Percentiles rank a stretch among this genome's conserved stretches.
phyloP scores from a whole-genome alignment of 768 basidiomycete species.

The Suillus fuscotomentosus region DNA sequence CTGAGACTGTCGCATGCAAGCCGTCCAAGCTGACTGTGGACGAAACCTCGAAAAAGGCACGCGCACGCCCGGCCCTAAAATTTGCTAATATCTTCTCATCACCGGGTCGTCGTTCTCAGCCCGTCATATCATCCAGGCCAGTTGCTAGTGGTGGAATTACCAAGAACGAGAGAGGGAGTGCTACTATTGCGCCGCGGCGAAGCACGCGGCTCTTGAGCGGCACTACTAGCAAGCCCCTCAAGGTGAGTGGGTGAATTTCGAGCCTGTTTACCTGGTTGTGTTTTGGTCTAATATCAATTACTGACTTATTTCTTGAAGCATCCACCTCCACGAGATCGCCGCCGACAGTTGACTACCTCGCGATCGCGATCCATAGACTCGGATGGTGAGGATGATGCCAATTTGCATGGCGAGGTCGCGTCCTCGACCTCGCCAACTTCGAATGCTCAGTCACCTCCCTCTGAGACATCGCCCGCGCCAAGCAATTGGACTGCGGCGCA shows the following conservation, averaged over 20 bases:
- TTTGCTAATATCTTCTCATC: slow-evolving; percentile 89
- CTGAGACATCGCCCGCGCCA: slow-evolving; percentile 63
- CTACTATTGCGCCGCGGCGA: slow-evolving; percentile 57
- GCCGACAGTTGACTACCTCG: slow-evolving; percentile 51
- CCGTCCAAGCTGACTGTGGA: slow-evolving; percentile 60
- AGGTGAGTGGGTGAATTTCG: slow-evolving; percentile 41
- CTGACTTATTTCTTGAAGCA: slow-evolving; percentile 31
- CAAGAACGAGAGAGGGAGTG: slow-evolving; percentile 47
- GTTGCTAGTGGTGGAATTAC: slow-evolving; percentile 38
- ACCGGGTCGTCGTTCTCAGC: slow-evolving; percentile 77
- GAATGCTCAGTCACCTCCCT: slow-evolving; percentile 55
- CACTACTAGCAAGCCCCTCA: slow-evolving; percentile 51
- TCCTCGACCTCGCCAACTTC: slow-evolving; percentile 64
- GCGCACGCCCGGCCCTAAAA: slow-evolving; percentile 84
- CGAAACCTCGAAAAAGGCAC: slow-evolving; percentile 86
- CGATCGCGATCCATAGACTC: slow-evolving; percentile 67
- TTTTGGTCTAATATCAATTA: slow-evolving; percentile 23
- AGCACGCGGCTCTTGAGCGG: slow-evolving; percentile 72
- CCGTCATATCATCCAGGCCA: slow-evolving; percentile 62
- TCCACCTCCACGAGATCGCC: slow-evolving; percentile 51
- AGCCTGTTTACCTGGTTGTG: slow-evolving; percentile 2
- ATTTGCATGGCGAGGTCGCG: slow-evolving; percentile 45
- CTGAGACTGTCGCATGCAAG: slow-evolving; percentile 50
- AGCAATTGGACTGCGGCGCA: slow-evolving; percentile 63
- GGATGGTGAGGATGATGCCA: slow-evolving; percentile 66